phyloP scores from a whole-genome alignment of 768 basidiomycete species.

The Plicaturopsis crispa region DNA sequence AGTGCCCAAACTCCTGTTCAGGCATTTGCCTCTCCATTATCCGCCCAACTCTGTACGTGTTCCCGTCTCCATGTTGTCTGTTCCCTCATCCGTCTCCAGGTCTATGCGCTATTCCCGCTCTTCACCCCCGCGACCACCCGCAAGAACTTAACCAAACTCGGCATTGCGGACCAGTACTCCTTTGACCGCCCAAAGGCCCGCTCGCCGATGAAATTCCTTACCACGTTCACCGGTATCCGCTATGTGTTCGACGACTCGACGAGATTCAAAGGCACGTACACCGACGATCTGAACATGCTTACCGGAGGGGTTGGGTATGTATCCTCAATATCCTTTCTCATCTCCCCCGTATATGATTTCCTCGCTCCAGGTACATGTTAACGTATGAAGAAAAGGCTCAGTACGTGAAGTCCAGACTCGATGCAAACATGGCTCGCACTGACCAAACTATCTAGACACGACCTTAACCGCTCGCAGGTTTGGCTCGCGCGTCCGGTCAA shows the following conservation, averaged over 20 bases:
- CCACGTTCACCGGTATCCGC: constrained; percentile 26
- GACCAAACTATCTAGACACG: too few relatives aligned
- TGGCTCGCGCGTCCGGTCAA: too few relatives aligned
- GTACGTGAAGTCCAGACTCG: constrained; percentile 14
- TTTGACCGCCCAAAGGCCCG: constrained; percentile 13
- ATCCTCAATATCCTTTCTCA: too few relatives aligned
- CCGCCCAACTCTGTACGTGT: constrained; percentile 12
- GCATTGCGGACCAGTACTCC: constrained; percentile 13
- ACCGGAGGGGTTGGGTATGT: too few relatives aligned
- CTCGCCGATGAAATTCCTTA: constrained; percentile 19
- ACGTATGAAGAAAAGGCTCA: constrained; percentile 27
- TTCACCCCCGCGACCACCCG: constrained; percentile 15
- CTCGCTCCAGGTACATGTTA: constrained; percentile 33
- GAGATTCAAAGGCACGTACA: constrained; percentile 29
- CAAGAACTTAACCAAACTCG: constrained; percentile 17
- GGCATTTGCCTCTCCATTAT: constrained; percentile 35
- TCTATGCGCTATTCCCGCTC: constrained; percentile 19
- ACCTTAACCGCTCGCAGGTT: too few relatives aligned
- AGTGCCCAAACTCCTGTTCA: constrained; percentile 38
- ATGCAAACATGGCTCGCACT: too few relatives aligned
- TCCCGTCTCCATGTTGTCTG: too few relatives aligned
- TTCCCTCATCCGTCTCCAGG: too few relatives aligned
- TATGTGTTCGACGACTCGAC: constrained; percentile 24
- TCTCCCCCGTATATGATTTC: too few relatives aligned
- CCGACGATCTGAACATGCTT: constrained; percentile 13